phyloP scores from a whole-genome alignment of 2,329 filamentous ascomycete species.

The Knufia fluminis region DNA sequence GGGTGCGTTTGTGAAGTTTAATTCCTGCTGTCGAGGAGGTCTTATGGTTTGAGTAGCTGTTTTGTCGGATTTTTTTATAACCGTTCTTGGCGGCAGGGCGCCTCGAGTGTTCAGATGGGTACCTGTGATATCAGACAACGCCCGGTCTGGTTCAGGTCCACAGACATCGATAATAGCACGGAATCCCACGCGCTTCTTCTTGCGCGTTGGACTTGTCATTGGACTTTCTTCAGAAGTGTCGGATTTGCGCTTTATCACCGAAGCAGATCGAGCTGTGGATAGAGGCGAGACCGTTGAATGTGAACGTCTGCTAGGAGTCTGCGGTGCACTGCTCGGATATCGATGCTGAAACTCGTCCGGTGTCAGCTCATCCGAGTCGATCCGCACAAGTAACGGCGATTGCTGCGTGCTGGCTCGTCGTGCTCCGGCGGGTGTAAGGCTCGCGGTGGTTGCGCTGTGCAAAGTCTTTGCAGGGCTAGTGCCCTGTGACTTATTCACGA shows the following conservation, averaged over 20 bases:
- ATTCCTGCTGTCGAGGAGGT: neutral
- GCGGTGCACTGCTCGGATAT: neutral
- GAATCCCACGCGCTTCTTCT: neutral
- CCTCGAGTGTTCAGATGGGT: neutral
- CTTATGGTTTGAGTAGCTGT: neutral
- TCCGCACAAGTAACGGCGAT: neutral
- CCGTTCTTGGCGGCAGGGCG: neutral
- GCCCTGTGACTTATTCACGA: conserved; percentile 8
- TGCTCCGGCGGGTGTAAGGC: neutral
- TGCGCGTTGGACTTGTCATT: neutral
- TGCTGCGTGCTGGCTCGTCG: neutral
- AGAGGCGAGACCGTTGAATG: neutral
- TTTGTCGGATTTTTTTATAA: neutral
- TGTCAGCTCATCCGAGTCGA: conserved; percentile 1
- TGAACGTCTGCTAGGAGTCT: conserved; percentile 4
- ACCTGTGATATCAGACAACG: neutral
- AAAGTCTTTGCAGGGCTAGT: conserved; percentile 5
- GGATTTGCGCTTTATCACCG: neutral
- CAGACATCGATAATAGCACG: neutral
- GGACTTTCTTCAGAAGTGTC: neutral
- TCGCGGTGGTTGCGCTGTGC: neutral
- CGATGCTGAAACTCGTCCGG: neutral
- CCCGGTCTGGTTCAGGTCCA: neutral
- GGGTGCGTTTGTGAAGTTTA: too few species aligned
- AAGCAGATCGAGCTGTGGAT: neutral